phyloP scores from a whole-genome alignment of 2,329 filamentous ascomycete species.

The Emergomyces africanus region DNA sequence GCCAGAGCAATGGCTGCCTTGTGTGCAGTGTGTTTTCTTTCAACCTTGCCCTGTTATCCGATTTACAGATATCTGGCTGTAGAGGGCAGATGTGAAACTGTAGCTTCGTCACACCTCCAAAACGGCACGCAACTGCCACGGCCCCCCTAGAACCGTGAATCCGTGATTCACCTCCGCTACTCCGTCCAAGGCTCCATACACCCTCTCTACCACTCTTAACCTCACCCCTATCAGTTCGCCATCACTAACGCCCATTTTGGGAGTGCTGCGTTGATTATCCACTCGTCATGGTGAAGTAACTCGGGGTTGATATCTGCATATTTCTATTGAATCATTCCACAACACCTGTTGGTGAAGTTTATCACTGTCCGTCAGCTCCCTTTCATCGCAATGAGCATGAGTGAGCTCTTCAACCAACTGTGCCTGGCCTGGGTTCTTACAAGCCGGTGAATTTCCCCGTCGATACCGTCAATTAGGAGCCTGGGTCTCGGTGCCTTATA shows the following conservation, averaged over 20 bases:
- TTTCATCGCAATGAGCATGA: neutral
- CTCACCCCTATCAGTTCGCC: neutral
- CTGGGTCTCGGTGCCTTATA: neutral
- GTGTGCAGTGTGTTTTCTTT: neutral
- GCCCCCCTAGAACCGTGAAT: neutral
- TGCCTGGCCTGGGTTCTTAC: neutral
- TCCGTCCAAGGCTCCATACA: too few relatives aligned
- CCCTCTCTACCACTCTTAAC: neutral
- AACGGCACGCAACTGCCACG: constrained; percentile 2
- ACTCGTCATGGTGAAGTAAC: neutral
- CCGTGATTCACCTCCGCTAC: neutral
- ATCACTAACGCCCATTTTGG: neutral
- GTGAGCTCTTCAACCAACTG: neutral
- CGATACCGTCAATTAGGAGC: neutral
- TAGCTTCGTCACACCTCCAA: neutral
- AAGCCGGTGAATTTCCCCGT: neutral
- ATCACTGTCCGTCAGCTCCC: neutral
- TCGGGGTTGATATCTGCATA: neutral
- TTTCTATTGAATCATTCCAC: neutral
- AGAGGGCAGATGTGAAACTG: neutral
- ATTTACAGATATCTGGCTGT: neutral
- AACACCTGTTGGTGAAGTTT: neutral
- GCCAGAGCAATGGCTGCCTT: neutral
- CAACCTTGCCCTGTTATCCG: neutral
- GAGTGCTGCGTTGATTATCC: neutral